Base-by-base conservation (phyloP, 2,329 filamentous ascomycete genomes). In the Alternaria novae-zelandiae region DNA sequence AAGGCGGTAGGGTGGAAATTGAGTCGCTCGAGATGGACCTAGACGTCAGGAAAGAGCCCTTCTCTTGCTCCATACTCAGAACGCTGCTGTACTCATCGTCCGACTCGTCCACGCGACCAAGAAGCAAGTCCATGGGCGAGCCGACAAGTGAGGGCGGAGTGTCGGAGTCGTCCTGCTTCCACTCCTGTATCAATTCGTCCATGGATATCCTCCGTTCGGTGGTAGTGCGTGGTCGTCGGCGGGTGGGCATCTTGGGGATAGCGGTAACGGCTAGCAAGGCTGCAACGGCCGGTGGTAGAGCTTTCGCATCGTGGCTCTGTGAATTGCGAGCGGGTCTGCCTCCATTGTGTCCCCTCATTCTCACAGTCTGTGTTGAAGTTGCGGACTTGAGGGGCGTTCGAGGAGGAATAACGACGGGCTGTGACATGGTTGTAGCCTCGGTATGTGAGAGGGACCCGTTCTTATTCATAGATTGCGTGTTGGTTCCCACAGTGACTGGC, bases 21-120 rank as follows among this genome's bases (percentile, higher is more conserved):
- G 87, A 89, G n/a, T 88, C 86, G 68, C 82, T 85, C 3, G 87
- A 89, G 17, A 85, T 78, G 1, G 87, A 88, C 57, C 84, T 79
- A 2, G 82, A 79, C 1, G 80, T 72, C 28, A 72, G 53, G 47
- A 73, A 73, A 4, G 67, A 73, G 12, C 70, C 72, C 72, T 77
- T 78, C 57, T 84, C 82, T 66, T 82, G 79, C 58, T 83, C 80
- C n/a, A 84, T 80, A 68, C 79, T 84, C 61, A 70, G 75, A 47
- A 82, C 75, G 66, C 82, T 83, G 45, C 74, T 70, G 53, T 74
- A 76, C 45, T 80, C 78, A 13, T 76, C 75, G 36, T 81, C 79
- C 12, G 70, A 76, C 59, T 85, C 83, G 49, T 87, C 85, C 3
- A 84, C 82, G 28, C 85, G 84, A 47, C 86, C 87, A 45, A 90